phyloP scores from a whole-genome alignment of 352 stramenopile genomes.

The Globisporangium lucens region DNA sequence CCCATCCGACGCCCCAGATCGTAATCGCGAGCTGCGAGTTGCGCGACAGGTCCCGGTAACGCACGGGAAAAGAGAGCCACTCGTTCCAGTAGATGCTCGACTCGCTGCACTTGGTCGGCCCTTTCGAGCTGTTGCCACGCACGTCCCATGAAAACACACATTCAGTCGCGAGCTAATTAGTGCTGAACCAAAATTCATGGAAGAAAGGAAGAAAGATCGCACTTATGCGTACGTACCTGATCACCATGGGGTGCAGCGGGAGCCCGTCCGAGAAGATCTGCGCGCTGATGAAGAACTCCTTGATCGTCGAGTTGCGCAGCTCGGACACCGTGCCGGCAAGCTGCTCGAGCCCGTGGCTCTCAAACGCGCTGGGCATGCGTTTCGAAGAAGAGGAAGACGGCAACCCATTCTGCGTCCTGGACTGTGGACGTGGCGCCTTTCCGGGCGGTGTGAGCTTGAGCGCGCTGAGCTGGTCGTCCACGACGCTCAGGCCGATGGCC shows the following conservation, averaged over 20 bases:
- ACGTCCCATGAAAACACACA: neutral
- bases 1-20: slow-evolving; percentile 81
- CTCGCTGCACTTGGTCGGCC: slow-evolving; percentile 82
- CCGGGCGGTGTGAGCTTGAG: slow-evolving; percentile 13
- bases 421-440: neutral
- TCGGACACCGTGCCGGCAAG: slow-evolving; percentile 58
- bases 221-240: slow-evolving; percentile 35
- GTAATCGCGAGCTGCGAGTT: slow-evolving; percentile 83
- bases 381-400: neutral
- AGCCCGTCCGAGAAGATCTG: slow-evolving; percentile 85
- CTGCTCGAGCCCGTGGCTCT: slow-evolving; percentile 47
- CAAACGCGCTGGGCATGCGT: slow-evolving; percentile 26
- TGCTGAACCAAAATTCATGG: neutral
- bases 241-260: slow-evolving; percentile 77
- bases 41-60: slow-evolving; percentile 83
- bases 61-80: slow-evolving; percentile 84
- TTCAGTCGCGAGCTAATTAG: neutral
- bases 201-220: neutral
- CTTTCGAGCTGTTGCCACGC: slow-evolving; percentile 50
- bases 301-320: slow-evolving; percentile 78
- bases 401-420: neutral
- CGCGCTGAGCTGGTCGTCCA: slow-evolving; percentile 12
- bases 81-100: slow-evolving; percentile 88
- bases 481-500: slow-evolving; percentile 37
- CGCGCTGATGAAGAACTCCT: slow-evolving; percentile 87